Base-by-base conservation (phyloP, 1,284 basidiomycete genomes). In the Trametes polyzona region DNA sequence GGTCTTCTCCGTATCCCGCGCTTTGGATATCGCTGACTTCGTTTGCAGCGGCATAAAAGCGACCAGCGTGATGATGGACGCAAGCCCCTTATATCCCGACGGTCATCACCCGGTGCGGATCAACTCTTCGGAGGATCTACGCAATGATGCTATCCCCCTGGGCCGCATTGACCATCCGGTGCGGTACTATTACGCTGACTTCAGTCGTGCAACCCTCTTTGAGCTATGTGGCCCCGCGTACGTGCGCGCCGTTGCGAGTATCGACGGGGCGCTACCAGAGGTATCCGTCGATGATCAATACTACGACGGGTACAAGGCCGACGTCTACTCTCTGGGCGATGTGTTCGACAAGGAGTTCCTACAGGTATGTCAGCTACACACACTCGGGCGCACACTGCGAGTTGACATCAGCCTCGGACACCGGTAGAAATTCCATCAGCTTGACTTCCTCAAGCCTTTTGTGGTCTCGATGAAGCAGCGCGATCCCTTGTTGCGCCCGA, bases 151-250 rank as follows among this genome's bases (percentile, higher is more conserved):
- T 4, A 19, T 11, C 1, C 54, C 49, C 0, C 57, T 62, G 0
- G 23, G 59, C 1, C 63, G 68, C 10, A 50, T 47, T 1, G 58
- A 63, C 1, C 37, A 55, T n/a, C 56, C 57, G 0, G 65, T 70
- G 7, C 59, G 54, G 30, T 73, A 72, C 55, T 71, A 63, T 52
- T 68, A 68, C 48, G 67, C 69, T 32, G 69, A 72, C 51, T 73
- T 71, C 27, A 68, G 67, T n/a, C n/a, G n/a, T n/a, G n/a, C n/a
- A n/a, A n/a, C n/a, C 0, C 62, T 73, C 1, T 71, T 69, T 0
- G 51, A 55, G 2, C 52, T 37, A 3, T 66, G 65, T 36, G 14
- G 36, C 0, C 39, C 37, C 0, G 37, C 53, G 1, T 37, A 59
- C 3, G 33, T 54, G 6, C 47, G 47, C 12, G 65, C 54, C 0